phyloP scores from a whole-genome alignment of 345 rosid genomes.

The Hibiscus mutabilis region DNA sequence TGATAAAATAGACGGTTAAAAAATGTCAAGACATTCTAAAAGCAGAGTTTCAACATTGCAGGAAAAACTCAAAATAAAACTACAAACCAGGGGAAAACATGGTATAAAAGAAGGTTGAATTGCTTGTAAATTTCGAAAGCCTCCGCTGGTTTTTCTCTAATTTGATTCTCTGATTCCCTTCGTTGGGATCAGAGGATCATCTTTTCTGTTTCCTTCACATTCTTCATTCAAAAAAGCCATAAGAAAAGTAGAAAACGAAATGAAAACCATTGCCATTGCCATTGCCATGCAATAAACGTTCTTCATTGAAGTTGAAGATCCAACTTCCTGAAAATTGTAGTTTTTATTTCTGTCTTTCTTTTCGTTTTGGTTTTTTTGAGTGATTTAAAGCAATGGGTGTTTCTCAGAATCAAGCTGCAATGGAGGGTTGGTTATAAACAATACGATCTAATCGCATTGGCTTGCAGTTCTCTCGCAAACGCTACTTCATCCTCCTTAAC shows the following conservation, averaged over 20 bases:
- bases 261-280: too few relatives aligned
- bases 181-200: constrained; percentile 63
- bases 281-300: neutral
- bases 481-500: constrained; percentile 66
- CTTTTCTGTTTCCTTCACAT: too few relatives aligned
- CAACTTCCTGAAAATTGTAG: too few relatives aligned
- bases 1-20: too few relatives aligned
- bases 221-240: too few relatives aligned
- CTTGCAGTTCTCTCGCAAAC: constrained; percentile 69
- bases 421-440: constrained; percentile 90
- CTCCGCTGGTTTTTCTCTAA: neutral
- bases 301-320: neutral
- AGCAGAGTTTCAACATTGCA: neutral
- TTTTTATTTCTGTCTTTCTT: neutral
- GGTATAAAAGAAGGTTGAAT: neutral
- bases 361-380: neutral
- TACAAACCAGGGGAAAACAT: neutral
- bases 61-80: neutral
- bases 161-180: constrained; percentile 70
- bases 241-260: too few relatives aligned
- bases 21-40: neutral
- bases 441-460: constrained; percentile 82
- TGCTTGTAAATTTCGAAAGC: neutral
- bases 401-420: constrained; percentile 35
- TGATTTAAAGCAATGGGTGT: constrained; percentile 27